These are phyloP conservation scores for Oenanthe sinensis DNA, from an alignment of 129 eudicot genomes.

Conservation along the genomic window DNA sequence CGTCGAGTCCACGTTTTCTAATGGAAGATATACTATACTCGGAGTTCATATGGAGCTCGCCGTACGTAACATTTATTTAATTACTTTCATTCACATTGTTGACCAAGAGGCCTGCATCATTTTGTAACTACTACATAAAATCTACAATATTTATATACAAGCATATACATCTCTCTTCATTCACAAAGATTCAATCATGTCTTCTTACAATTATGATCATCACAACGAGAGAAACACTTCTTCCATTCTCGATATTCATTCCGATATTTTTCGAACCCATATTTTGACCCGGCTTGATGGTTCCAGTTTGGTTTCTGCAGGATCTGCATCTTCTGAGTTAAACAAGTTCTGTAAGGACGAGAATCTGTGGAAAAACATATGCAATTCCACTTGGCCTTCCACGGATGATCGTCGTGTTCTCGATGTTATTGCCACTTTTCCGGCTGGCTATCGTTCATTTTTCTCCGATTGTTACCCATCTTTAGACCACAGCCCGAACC, in stretches of 20 bases:
- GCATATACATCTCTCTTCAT: not conserved
- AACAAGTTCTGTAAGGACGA: slow-evolving; percentile 4
- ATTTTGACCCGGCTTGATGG: slow-evolving; percentile 17
- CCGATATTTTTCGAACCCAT: slow-evolving; percentile 10
- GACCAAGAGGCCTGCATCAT: slow-evolving; percentile 1
- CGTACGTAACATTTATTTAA: not conserved
- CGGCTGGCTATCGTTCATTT: slow-evolving; percentile 18
- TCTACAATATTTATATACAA: not conserved
- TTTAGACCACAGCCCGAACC: not conserved
- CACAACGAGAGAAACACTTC: not conserved
- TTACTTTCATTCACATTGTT: not conserved
- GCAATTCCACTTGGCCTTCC: slow-evolving; percentile 20
- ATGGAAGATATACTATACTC: not conserved
- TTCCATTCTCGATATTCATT: not conserved
- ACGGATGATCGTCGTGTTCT: slow-evolving; percentile 11
- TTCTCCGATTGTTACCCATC: slow-evolving; percentile 16
- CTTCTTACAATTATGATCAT: not conserved
- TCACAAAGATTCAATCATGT: not conserved
- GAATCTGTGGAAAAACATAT: slow-evolving; percentile 8
- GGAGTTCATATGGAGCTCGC: not conserved
- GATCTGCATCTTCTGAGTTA: slow-evolving; percentile 9
- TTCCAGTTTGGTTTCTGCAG: slow-evolving; percentile 8
- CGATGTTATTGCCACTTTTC: slow-evolving; percentile 7
- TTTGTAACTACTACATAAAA: not conserved
- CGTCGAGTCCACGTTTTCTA: not conserved